Evolutionary conservation across 805 yeast species (phyloP), one percentile per base, ranked within the genome.

Genomic region (Blastobotrys mokoenaii): DNA sequence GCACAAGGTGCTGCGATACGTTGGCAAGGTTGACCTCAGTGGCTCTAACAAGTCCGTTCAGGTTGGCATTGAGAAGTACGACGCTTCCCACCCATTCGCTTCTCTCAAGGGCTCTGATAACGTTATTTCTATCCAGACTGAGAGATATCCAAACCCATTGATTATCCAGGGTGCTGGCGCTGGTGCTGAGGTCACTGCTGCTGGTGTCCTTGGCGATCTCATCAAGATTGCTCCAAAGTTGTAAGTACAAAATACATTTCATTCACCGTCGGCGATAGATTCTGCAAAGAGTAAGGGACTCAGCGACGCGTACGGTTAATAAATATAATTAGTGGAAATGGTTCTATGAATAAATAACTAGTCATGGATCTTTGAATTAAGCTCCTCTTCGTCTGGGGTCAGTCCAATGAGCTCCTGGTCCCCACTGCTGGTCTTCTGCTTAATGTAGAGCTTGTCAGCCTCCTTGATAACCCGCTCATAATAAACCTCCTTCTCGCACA

Each of bases 131-230:
- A 84, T 93, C 69, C 82, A 80, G 65, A 83, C 97, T 29, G 80
- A 85, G 63, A 84, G 99, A 70, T 93, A 93, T 68, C 77, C 82
- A 35, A 87, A 86, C 67, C 98, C 98, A 44, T 74, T 93, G 63
- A 82, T 93, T 51, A 76, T 93, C 58, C 98, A 93, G 74, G 99
- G 99, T 68, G 98, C 99, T 29, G 99, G 73, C 57, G 77, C 95
- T 57, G 93, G 94, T 60, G 81, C 80, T 39, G 84, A 70, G 14
- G 85, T 80, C 39, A 79, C 84, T 29, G 84, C 85, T 48, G 81
- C 82, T 57, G 99, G 98, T 67, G 97, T 93, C 38, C 75, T 93
- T 54, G 95, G 94, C 44, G 99, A 93, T 64, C 81, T 85, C 32
- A 76, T 93, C 62, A 93, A 87, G 73, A 81, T 87, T 56, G 96